Conservation (phyloP, 805 yeast species). For the Nakazawaea pomicola region DNA sequence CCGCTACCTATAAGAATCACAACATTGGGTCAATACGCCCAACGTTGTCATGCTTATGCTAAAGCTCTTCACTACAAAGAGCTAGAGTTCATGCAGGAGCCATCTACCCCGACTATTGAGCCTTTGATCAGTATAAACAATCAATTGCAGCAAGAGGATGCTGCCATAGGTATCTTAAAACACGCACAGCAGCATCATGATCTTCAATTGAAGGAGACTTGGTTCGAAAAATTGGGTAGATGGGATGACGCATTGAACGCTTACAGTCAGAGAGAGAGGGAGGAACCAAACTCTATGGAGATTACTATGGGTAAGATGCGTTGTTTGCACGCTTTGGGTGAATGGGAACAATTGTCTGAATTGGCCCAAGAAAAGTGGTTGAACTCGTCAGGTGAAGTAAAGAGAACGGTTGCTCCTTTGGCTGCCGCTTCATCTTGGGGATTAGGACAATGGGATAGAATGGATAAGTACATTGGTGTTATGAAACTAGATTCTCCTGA, state of each 20-base stretch:
- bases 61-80: slow-evolving; percentile 96
- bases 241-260: slow-evolving; percentile 98
- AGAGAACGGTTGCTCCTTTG: slow-evolving; percentile 85
- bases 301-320: slow-evolving; percentile 97
- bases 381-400: slow-evolving; percentile 62
- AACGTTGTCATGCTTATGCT: slow-evolving; percentile 94
- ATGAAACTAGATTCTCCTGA: slow-evolving; percentile 94
- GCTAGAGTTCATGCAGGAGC: slow-evolving; percentile 88
- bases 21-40: slow-evolving; percentile 88
- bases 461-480: slow-evolving; percentile 85
- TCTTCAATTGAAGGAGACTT: slow-evolving; percentile 88
- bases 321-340: slow-evolving; percentile 96
- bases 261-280: slow-evolving; percentile 69
- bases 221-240: slow-evolving; percentile 95
- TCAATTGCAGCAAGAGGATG: slow-evolving; percentile 93
- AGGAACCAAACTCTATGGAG: slow-evolving; percentile 64
- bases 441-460: slow-evolving; percentile 91
- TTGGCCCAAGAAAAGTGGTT: slow-evolving; percentile 86
- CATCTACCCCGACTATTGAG: slow-evolving; percentile 87
- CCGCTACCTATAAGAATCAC: slow-evolving; percentile 89
- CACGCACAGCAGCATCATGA: slow-evolving; percentile 91
- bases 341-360: slow-evolving; percentile 90
- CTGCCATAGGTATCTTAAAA: slow-evolving; percentile 93
- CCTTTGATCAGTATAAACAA: slow-evolving; percentile 88
- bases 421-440: slow-evolving; percentile 99